phyloP scores from a whole-genome alignment of 1,139 yeast genomes.

The Diutina ranongensis region DNA sequence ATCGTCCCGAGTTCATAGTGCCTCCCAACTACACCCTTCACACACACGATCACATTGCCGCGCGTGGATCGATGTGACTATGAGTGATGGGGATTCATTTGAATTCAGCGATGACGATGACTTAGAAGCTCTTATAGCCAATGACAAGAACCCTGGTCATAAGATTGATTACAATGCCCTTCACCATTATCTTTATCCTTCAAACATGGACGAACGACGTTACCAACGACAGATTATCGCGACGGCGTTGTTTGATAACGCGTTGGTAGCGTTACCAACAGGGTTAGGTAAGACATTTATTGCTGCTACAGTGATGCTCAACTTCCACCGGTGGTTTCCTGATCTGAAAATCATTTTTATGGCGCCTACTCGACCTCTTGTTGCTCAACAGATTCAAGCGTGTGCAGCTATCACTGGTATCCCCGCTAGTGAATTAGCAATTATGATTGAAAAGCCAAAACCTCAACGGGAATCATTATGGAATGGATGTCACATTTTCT shows the following conservation, averaged over 20 bases:
- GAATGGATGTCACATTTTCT: conserved; percentile 68
- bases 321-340: conserved; percentile 77
- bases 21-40: no score
- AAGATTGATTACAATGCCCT: conserved; percentile 29
- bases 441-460: conserved; percentile 60
- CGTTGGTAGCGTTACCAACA: conserved; percentile 87
- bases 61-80: no score
- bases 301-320: conserved; percentile 89
- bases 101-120: conserved; percentile 4
- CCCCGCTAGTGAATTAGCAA: conserved; percentile 65
- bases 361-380: conserved; percentile 96
- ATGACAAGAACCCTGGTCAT: conserved; percentile 17
- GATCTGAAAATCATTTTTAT: conserved; percentile 73
- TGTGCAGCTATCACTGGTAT: conserved; percentile 84
- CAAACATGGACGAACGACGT: conserved; percentile 72
- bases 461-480: conserved; percentile 64
- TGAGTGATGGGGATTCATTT: conserved; percentile 1
- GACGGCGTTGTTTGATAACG: conserved; percentile 60
- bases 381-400: conserved; percentile 95
- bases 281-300: conserved; percentile 97
- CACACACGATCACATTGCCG: no score
- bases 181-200: conserved; percentile 63
- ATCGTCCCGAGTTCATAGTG: no score
- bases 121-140: background rate
- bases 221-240: conserved; percentile 78